These are phyloP conservation scores for Berkeleyomyces basicola DNA, from an alignment of 2,329 filamentous ascomycete genomes.

Conservation along the genomic window DNA sequence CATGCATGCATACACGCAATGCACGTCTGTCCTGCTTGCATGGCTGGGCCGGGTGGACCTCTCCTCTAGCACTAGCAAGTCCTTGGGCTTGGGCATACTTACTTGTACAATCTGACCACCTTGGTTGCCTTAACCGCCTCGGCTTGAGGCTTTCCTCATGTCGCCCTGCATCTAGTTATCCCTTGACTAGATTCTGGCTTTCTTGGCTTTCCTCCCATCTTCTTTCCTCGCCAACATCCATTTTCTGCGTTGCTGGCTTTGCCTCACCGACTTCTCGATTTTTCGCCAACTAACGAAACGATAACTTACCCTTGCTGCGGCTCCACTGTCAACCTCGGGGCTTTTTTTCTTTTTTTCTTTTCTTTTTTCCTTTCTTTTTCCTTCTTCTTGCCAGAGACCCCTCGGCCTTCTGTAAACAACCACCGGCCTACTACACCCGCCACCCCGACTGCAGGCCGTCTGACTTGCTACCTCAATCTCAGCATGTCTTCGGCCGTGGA, in stretches of 20 bases:
- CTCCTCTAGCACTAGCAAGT: not conserved
- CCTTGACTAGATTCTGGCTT: too few species aligned
- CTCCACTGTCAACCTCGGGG: not conserved
- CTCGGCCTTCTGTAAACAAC: not conserved
- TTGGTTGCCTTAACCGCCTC: too few species aligned
- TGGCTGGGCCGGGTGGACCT: not conserved
- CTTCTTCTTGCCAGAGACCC: not conserved
- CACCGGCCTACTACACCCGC: not conserved
- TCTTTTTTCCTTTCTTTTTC: not conserved
- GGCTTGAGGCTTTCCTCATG: too few species aligned
- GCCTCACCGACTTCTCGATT: too few species aligned
- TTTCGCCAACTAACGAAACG: too few species aligned
- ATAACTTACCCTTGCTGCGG: not conserved
- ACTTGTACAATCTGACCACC: too few species aligned
- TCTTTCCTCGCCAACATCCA: too few species aligned
- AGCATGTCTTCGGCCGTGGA: conserved; percentile 3
- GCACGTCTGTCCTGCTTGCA: not conserved
- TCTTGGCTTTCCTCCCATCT: too few species aligned
- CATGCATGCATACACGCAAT: not conserved
- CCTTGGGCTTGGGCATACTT: too few species aligned
- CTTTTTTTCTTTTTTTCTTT: not conserved
- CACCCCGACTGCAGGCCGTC: not conserved
- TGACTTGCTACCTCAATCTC: not conserved
- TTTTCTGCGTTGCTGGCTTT: too few species aligned
- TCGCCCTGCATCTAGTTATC: too few species aligned